Evolutionary conservation across 1,284 basidiomycete genomes (phyloP).

Genomic region (Schizophyllum commune): DNA sequence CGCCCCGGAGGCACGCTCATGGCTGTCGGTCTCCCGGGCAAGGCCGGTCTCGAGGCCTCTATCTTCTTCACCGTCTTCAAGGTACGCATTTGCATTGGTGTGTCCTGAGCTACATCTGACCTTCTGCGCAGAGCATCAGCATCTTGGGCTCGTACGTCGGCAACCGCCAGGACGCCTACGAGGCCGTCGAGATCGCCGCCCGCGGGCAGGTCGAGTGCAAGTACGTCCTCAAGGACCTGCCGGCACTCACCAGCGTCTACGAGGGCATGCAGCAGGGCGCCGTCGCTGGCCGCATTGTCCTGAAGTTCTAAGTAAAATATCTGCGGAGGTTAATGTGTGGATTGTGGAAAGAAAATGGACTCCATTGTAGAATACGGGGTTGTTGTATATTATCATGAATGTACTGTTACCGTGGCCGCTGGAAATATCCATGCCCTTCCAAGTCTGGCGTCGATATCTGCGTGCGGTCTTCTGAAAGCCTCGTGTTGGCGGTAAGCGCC

Average conservation of each 20-base stretch:
- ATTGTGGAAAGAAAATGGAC: slow-evolving; percentile 13
- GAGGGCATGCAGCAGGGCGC: slow-evolving; percentile 47
- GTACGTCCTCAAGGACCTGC: slow-evolving; percentile 41
- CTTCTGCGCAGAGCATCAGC: slow-evolving; percentile 35
- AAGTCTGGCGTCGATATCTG: neutral
- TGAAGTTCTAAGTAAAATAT: slow-evolving; percentile 27
- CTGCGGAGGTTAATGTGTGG: neutral
- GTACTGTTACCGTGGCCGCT: neutral
- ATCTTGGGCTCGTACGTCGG: slow-evolving; percentile 75
- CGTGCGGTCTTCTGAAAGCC: neutral
- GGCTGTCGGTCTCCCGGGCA: slow-evolving; percentile 66
- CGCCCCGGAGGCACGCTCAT: slow-evolving; percentile 60
- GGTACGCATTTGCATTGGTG: slow-evolving; percentile 16
- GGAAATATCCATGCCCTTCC: too few species aligned
- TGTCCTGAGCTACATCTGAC: neutral
- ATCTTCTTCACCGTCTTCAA: slow-evolving; percentile 76
- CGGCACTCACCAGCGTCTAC: slow-evolving; percentile 52
- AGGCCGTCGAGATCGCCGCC: slow-evolving; percentile 68
- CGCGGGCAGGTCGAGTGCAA: slow-evolving; percentile 58
- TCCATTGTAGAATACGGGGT: neutral
- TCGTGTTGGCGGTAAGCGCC: neutral
- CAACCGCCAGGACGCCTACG: slow-evolving; percentile 65
- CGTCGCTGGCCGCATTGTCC: slow-evolving; percentile 56
- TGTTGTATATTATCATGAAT: neutral
- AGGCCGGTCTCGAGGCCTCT: slow-evolving; percentile 50